Evolutionary conservation across 495 filamentous ascomycete species (phyloP).

Genomic region (Cryomyces antarcticus): DNA sequence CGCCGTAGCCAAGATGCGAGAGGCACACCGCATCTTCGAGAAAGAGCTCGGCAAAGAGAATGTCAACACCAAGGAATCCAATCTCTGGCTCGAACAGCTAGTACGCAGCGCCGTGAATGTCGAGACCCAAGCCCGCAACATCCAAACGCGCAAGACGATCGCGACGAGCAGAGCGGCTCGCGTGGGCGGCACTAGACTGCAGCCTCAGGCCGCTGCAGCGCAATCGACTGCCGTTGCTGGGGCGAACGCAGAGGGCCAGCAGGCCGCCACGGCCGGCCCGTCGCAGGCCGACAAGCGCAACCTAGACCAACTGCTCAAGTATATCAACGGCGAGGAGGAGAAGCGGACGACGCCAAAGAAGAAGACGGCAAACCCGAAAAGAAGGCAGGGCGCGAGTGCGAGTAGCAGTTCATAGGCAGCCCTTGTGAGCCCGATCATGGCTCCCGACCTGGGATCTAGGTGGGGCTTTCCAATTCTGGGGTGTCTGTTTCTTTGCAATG

Average conservation of each 20-base stretch:
- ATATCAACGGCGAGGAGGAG: constrained; percentile 57
- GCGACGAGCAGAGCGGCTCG: constrained; percentile 34
- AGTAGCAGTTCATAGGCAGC: no score
- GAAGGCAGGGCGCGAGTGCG: constrained; percentile 23
- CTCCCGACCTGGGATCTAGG: no score
- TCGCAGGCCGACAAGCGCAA: constrained; percentile 39
- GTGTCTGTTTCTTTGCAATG: no score
- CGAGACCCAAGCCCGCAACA: constrained; percentile 76
- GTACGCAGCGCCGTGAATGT: constrained; percentile 86
- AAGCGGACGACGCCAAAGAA: constrained; percentile 49
- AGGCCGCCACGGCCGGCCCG: constrained; percentile 9
- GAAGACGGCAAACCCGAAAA: constrained; percentile 52
- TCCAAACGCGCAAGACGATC: constrained; percentile 38
- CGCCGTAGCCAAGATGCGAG: constrained; percentile 79
- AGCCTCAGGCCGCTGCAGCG: constrained; percentile 23
- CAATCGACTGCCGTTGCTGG: no score
- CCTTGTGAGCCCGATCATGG: no score
- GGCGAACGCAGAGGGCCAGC: constrained; percentile 16
- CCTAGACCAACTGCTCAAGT: constrained; percentile 72
- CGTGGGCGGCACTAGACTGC: constrained; percentile 33
- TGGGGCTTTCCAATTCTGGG: no score
- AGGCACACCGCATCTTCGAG: constrained; percentile 89
- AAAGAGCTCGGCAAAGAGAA: constrained; percentile 64
- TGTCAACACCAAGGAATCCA: constrained; percentile 63
- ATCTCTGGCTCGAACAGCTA: constrained; percentile 75